phyloP scores from a whole-genome alignment of 192 early-diverging fungal species.

The Gryganskiella cystojenkinii region DNA sequence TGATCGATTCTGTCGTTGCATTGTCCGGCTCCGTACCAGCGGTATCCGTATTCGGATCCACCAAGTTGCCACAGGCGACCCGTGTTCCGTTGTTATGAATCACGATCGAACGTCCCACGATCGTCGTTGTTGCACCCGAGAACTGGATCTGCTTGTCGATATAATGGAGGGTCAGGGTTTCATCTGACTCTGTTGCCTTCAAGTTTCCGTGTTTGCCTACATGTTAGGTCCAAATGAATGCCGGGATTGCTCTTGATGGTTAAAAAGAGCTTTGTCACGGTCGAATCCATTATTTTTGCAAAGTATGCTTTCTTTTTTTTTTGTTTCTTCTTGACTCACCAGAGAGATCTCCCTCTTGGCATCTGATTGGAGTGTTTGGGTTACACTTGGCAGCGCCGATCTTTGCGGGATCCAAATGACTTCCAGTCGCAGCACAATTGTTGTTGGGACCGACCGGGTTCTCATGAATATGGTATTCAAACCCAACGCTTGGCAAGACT shows the following conservation, averaged over 20 bases:
- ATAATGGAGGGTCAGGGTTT: neutral
- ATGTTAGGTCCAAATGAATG: neutral
- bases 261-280: neutral
- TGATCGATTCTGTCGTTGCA: too few relatives aligned
- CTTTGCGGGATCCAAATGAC: conserved; percentile 25
- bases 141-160: conserved; percentile 14
- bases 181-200: conserved; percentile 7
- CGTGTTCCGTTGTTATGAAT: conserved; percentile 41
- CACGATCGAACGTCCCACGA: conserved; percentile 21
- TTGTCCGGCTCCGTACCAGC: too few relatives aligned
- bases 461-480: conserved; percentile 33
- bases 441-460: conserved; percentile 15
- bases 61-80: conserved; percentile 24
- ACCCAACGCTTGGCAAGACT: conserved; percentile 8
- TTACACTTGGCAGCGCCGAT: conserved; percentile 16
- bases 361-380: conserved; percentile 4
- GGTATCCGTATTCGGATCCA: neutral
- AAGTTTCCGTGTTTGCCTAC: conserved; percentile 36
- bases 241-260: too few relatives aligned
- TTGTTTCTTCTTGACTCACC: neutral
- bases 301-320: neutral
- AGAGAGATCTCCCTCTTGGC: conserved; percentile 41
- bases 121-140: conserved; percentile 10
- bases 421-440: conserved; percentile 18
- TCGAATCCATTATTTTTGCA: neutral